Evolutionary conservation across 2,329 filamentous ascomycete species (phyloP).

Genomic region (Diaporthe sp.): DNA sequence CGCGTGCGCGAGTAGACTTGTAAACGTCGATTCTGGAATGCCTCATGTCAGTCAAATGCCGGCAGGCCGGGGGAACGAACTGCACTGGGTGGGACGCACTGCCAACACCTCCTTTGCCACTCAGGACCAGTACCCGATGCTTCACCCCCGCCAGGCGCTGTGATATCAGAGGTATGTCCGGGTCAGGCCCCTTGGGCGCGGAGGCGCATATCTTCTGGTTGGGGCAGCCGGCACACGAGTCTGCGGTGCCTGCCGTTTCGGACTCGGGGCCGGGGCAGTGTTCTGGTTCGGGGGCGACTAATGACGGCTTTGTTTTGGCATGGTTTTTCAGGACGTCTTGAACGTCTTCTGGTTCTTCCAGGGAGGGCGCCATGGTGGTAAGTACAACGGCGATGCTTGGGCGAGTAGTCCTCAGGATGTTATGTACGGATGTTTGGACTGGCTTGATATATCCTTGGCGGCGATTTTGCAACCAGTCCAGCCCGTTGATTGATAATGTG

Average conservation of each 20-base stretch:
- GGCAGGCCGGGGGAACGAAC: background rate
- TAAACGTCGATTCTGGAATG: constrained; percentile 81
- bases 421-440: background rate
- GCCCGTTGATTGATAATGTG: constrained; percentile 39
- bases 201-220: constrained; percentile 97
- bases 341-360: constrained; percentile 77
- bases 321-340: constrained; percentile 81
- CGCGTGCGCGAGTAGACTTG: constrained; percentile 86
- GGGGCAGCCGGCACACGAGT: constrained; percentile 93
- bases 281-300: constrained; percentile 95
- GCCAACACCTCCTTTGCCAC: constrained; percentile 95
- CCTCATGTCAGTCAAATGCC: constrained; percentile 7
- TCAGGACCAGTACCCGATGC: constrained; percentile 94
- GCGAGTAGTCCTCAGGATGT: background rate
- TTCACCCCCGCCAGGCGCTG: constrained; percentile 83
- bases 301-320: constrained; percentile 81
- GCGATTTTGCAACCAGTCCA: constrained; percentile 9
- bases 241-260: constrained; percentile 75
- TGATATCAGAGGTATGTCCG: constrained; percentile 90
- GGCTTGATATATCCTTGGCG: background rate
- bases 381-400: background rate
- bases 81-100: constrained; percentile 52
- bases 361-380: constrained; percentile 79
- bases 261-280: constrained; percentile 95
- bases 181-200: constrained; percentile 94